A percentile compares a stretch with the other conserved stretches of the same genome.
phyloP scores from a whole-genome alignment of 192 early-diverging fungal genomes.

The Podila clonocystis region DNA sequence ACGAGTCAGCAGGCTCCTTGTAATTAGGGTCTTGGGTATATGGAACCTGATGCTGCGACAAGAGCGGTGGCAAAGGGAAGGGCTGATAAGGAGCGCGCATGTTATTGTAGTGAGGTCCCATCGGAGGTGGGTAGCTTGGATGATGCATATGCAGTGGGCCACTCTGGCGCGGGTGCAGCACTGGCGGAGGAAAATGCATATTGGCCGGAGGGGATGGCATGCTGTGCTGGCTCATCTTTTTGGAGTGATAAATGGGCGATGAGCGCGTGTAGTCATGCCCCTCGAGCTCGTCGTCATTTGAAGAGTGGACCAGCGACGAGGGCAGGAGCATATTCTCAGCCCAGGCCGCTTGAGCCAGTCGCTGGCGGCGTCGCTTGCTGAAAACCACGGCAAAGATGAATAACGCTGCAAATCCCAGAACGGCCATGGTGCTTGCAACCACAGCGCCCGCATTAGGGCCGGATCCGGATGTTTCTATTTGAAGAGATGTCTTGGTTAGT shows the following conservation, averaged over 20 bases:
- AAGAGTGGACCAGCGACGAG: slow-evolving; percentile 25
- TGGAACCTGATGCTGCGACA: not conserved
- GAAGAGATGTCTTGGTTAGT: not conserved
- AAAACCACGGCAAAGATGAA: slow-evolving; percentile 22
- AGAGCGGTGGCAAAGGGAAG: slow-evolving; percentile 4
- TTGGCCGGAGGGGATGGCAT: slow-evolving; percentile 10
- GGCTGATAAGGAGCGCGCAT: slow-evolving; percentile 24
- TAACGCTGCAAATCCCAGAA: slow-evolving; percentile 11
- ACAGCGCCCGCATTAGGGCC: slow-evolving; percentile 9
- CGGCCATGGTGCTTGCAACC: slow-evolving; percentile 25
- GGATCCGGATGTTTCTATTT: not conserved
- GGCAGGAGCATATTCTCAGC: slow-evolving; percentile 40
- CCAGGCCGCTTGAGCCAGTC: slow-evolving; percentile 29
- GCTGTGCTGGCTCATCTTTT: slow-evolving; percentile 9
- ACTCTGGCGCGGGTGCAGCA: slow-evolving; percentile 37
- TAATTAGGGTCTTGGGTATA: slow-evolving; percentile 3
- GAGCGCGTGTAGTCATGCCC: slow-evolving; percentile 42
- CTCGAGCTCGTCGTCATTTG: slow-evolving; percentile 34
- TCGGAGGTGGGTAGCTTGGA: slow-evolving; percentile 29
- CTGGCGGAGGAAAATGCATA: slow-evolving; percentile 29
- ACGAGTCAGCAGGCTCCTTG: slow-evolving; percentile 16
- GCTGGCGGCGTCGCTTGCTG: slow-evolving; percentile 31
- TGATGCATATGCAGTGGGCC: slow-evolving; percentile 28
- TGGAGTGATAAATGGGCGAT: slow-evolving; percentile 14
- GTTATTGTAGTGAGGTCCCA: slow-evolving; percentile 8